A percentile compares a stretch with the other conserved stretches of the same genome.
Conservation (phyloP, 1,284 basidiomycete species). For the Wolfiporia cocos region DNA sequence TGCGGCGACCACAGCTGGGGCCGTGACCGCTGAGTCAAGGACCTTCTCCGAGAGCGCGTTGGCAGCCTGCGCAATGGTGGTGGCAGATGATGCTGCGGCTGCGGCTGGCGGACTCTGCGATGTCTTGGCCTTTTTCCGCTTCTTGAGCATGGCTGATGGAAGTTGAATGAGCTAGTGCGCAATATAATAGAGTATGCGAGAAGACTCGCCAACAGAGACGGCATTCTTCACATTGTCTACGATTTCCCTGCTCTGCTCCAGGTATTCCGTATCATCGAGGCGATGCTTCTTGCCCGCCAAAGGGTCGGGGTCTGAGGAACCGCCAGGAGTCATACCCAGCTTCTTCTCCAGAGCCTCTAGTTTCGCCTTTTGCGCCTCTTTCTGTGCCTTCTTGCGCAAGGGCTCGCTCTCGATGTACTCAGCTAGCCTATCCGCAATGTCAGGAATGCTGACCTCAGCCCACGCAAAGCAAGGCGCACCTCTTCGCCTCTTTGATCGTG, state of each 20-base stretch:
- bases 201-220: constrained; percentile 68
- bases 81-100: constrained; percentile 12
- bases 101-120: constrained; percentile 25
- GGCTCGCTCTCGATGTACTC: constrained; percentile 87
- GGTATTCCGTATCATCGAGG: constrained; percentile 88
- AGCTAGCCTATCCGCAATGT: constrained; percentile 61
- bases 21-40: constrained; percentile 13
- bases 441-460: constrained; percentile 7
- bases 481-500: constrained; percentile 94
- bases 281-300: constrained; percentile 77
- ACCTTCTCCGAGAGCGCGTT: constrained; percentile 12
- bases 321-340: constrained; percentile 57
- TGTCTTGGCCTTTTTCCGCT: constrained; percentile 79
- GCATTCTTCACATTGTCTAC: constrained; percentile 91
- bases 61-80: constrained; percentile 10
- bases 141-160: constrained; percentile 65
- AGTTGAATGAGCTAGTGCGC: constrained; percentile 7
- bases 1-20: constrained; percentile 9
- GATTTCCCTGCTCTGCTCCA: constrained; percentile 90
- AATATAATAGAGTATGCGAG: neutral
- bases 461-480: constrained; percentile 37
- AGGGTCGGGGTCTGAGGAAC: constrained; percentile 36
- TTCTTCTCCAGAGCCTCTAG: constrained; percentile 81
- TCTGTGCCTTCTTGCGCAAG: constrained; percentile 72
- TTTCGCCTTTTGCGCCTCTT: constrained; percentile 79